phyloP scores from a whole-genome alignment of 495 filamentous ascomycete species.

The Podospora appendiculata region DNA sequence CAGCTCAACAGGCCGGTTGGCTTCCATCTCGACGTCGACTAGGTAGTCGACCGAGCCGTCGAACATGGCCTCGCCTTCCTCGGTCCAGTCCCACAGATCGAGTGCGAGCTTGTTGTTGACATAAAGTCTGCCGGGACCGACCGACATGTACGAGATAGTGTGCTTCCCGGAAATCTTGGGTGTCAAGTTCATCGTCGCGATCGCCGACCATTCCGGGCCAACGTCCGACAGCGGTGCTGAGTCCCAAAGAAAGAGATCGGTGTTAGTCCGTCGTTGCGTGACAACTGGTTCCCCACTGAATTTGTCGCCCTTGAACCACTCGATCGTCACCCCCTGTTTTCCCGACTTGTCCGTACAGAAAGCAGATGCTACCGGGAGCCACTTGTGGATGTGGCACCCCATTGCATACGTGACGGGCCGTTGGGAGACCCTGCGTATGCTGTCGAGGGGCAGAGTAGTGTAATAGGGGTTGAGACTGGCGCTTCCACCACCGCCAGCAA shows the following conservation, averaged over 20 bases:
- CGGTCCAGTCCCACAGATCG: slow-evolving; percentile 65
- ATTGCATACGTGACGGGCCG: slow-evolving; percentile 43
- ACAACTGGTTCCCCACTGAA: slow-evolving; percentile 49
- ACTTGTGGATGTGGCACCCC: slow-evolving; percentile 56
- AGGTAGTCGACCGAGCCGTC: slow-evolving; percentile 49
- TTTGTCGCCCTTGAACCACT: slow-evolving; percentile 56
- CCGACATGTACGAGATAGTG: slow-evolving; percentile 68
- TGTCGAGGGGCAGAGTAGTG: slow-evolving; percentile 50
- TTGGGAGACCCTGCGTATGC: slow-evolving; percentile 38
- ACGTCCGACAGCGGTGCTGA: slow-evolving; percentile 52
- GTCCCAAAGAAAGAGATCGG: slow-evolving; percentile 63
- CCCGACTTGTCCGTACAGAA: slow-evolving; percentile 50
- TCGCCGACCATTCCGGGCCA: slow-evolving; percentile 52
- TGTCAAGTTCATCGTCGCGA: slow-evolving; percentile 47
- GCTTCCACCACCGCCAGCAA: slow-evolving; percentile 75
- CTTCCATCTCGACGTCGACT: slow-evolving; percentile 44
- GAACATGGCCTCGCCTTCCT: slow-evolving; percentile 58
- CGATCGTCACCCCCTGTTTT: slow-evolving; percentile 50
- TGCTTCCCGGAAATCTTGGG: slow-evolving; percentile 53
- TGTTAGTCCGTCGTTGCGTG: slow-evolving; percentile 47
- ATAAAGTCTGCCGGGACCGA: slow-evolving; percentile 63
- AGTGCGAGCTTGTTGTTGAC: slow-evolving; percentile 64
- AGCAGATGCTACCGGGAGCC: slow-evolving; percentile 54
- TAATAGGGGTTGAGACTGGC: slow-evolving; percentile 77
- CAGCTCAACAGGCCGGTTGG: slow-evolving; percentile 38